Base-by-base conservation (phyloP, 2,329 filamentous ascomycete species). In the Stagonosporopsis rhizophila region DNA sequence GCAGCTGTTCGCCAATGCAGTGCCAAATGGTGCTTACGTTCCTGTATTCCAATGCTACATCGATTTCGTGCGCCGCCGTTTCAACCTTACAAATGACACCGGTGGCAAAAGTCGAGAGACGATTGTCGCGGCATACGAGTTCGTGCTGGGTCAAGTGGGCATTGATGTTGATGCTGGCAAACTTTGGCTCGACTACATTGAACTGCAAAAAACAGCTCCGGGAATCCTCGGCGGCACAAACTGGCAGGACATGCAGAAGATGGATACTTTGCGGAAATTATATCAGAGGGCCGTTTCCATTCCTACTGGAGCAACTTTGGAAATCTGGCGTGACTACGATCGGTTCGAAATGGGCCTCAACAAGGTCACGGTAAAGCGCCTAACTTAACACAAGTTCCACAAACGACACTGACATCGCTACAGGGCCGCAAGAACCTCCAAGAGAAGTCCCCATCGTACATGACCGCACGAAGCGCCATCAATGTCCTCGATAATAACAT, bases 231-330 rank as follows among this genome's bases (percentile, higher is more conserved):
- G 93, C 23, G 95, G 94, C 39, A 88, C 83, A 56, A 88, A 86
- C 56, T 99, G 95, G 96, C 93, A 98, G 76, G 95, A 98, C 72
- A 90, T 94, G 77, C 95, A 98, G 73, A 99, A 99, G 82, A 96
- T 96, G 89, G 95, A 99, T 68, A 83, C 90, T 65, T 79, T 99
- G 47, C 89, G 95, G 57, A 96, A 96, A 74, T 90, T 91, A 0
- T 99, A 97, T 74, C 93, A 97, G 69, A 89, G 89, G 49, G 94
- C 94, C 14, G 91, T 97, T 55, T 88, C 87, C 63, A 86, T 97
- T 35, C 96, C 96, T 4, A 96, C 92, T 61, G 86, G 89, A 51
- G 89, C 89, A 28, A 86, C 96, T 44, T 91, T 94, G 69, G 85
- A 84, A 48, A 80, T 99, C 14, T 99, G 95, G 96, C 96, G 96